phyloP scores from a whole-genome alignment of 441 rosid genomes.

The Francoa sonchifolia region DNA sequence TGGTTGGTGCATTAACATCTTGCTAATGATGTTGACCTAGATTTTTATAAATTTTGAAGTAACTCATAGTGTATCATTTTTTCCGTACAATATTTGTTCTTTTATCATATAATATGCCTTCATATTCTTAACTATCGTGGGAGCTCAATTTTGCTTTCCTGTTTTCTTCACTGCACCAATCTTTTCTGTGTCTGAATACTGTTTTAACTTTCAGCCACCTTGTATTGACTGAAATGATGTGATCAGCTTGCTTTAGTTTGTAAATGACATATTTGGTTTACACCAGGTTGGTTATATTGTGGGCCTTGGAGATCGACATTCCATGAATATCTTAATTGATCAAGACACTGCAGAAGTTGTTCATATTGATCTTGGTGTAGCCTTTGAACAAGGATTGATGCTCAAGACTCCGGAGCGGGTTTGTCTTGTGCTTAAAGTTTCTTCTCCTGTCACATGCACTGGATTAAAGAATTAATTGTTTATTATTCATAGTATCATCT shows the following conservation, averaged over 20 bases:
- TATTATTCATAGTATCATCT: slow-evolving; percentile 7
- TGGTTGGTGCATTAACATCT: slow-evolving; percentile 39
- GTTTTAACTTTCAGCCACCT: too few relatives aligned
- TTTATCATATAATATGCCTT: too few relatives aligned
- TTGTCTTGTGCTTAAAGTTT: slow-evolving; percentile 8
- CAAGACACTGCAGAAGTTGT: slow-evolving; percentile 97
- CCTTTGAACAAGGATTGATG: slow-evolving; percentile 98
- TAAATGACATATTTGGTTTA: slow-evolving; percentile 10
- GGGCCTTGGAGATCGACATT: slow-evolving; percentile 97
- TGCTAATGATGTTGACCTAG: too few relatives aligned
- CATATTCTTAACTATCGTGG: too few relatives aligned
- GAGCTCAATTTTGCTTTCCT: too few relatives aligned
- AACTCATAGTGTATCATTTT: too few relatives aligned
- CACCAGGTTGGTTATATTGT: slow-evolving; percentile 93
- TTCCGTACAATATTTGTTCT: too few relatives aligned
- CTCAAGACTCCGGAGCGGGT: slow-evolving; percentile 97
- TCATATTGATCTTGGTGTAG: slow-evolving; percentile 99
- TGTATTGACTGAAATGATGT: slow-evolving; percentile 1
- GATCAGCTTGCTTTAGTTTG: slow-evolving; percentile 1
- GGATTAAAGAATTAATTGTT: slow-evolving; percentile 4
- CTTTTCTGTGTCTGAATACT: too few relatives aligned
- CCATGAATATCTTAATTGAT: slow-evolving; percentile 88
- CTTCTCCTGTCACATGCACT: slow-evolving; percentile 8
- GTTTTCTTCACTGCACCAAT: too few relatives aligned
- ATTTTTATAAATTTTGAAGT: too few relatives aligned